Evolutionary conservation across 805 yeast genomes (phyloP), one percentile per base, ranked within the genome.

Genomic region (Lipomyces yamadae): DNA sequence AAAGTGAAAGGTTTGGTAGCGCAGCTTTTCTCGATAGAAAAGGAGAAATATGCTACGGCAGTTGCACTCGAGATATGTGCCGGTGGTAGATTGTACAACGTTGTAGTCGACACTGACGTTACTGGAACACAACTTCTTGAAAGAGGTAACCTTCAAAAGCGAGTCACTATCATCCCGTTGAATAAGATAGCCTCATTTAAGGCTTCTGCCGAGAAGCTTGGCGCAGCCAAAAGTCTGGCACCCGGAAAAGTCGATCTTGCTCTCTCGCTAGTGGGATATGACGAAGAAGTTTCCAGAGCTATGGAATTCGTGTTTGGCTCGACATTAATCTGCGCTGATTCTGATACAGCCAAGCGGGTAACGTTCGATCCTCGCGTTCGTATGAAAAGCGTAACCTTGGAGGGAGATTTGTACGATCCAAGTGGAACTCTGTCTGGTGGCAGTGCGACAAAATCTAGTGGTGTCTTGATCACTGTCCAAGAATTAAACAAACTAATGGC

Each of bases 381-480:
- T 69, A 83, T 93, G 0, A 87, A 92, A 73, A 88, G 96, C 37
- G 92, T 96, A 15, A 95, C 99, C 0, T 76, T 90, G 42, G 93
- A 92, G 62, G 99, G 99, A 61, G 99, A 95, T 76, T 84, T 89
- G 10, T 95, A 93, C 78, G 99, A 95, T 75, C 99, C 99, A 0
- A 92, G 89, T 71, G 99, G 99, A 15, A 91, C 97, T 6, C 81
- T 95, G 34, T 90, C 97, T 0, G 99, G 99, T 58, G 98, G 98
- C n/a, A 88, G 96, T 29, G 83, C 94, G 72, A 69, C 71, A 34
- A 86, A 82, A 69, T 81, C 81, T 59, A 79, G 85, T 15, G 82
- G 85, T 1, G 84, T 89, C 2, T 80, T 93, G 64, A 76, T 85
- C 10, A 85, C 85, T 56, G 85, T 92, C 76, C 94, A 89, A 73